Percentiles rank a stretch among this genome's conserved stretches.
phyloP scores from a whole-genome alignment of 331 rosid species.

The Saraca asoca region DNA sequence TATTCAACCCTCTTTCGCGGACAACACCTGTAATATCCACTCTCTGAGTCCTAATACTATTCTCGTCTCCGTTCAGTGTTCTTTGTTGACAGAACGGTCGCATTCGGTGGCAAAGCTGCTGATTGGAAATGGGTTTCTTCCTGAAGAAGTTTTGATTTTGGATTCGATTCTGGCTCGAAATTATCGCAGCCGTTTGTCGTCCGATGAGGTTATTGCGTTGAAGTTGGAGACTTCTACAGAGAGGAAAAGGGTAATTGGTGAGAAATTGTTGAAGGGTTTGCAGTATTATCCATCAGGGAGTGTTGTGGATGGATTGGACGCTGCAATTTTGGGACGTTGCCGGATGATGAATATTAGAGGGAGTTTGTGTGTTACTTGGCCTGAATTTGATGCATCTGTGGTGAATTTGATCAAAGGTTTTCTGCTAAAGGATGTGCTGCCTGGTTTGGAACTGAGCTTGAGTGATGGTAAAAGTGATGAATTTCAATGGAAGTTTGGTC shows the following conservation, averaged over 20 bases:
- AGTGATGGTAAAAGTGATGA: slow-evolving; percentile 24
- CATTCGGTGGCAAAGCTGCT: slow-evolving; percentile 54
- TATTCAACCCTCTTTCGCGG: slow-evolving; percentile 38
- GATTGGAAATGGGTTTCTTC: slow-evolving; percentile 41
- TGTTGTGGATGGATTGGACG: slow-evolving; percentile 72
- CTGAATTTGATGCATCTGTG: slow-evolving; percentile 56
- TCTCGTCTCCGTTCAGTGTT: slow-evolving; percentile 46
- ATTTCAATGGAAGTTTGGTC: slow-evolving; percentile 28
- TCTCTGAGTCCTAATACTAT: slow-evolving; percentile 34
- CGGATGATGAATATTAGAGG: slow-evolving; percentile 59
- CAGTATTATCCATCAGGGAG: slow-evolving; percentile 80
- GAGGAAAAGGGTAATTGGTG: slow-evolving; percentile 30
- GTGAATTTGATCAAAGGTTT: slow-evolving; percentile 51
- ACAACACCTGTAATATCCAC: slow-evolving; percentile 55
- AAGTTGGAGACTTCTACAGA: slow-evolving; percentile 73
- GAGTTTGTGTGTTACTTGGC: slow-evolving; percentile 72
- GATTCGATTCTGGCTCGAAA: slow-evolving; percentile 55
- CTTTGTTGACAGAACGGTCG: slow-evolving; percentile 53
- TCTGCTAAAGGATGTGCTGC: slow-evolving; percentile 41
- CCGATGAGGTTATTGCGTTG: slow-evolving; percentile 54
- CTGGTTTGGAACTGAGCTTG: slow-evolving; percentile 40
- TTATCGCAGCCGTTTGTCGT: slow-evolving; percentile 57
- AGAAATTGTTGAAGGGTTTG: slow-evolving; percentile 40
- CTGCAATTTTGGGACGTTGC: slow-evolving; percentile 68
- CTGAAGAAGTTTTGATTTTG: slow-evolving; percentile 56